phyloP scores from a whole-genome alignment of 805 yeast species.

The Wickerhamiella azyma region DNA sequence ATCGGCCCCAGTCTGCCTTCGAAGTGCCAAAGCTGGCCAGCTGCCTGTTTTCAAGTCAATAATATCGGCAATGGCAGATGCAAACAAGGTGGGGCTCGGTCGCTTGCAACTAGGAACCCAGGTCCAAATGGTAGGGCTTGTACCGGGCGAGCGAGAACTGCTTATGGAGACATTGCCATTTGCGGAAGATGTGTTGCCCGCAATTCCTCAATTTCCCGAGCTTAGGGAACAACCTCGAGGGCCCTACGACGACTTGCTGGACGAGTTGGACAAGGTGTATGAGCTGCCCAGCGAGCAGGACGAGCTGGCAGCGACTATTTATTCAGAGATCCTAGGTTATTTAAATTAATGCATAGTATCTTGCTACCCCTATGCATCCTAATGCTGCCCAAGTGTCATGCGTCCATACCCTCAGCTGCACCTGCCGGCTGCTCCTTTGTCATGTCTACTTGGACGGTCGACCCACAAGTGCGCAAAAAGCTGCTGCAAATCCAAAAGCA shows the following conservation, averaged over 20 bases:
- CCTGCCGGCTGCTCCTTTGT: neutral
- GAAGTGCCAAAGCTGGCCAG: too few species aligned
- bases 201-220: neutral
- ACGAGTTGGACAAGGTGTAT: neutral
- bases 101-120: neutral
- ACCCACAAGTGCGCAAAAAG: slow-evolving; percentile 76
- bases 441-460: slow-evolving; percentile 65
- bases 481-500: slow-evolving; percentile 54
- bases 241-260: neutral
- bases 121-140: neutral
- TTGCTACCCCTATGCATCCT: too few species aligned
- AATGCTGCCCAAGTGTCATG: too few species aligned
- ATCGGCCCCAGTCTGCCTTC: too few species aligned
- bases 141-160: neutral
- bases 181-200: neutral
- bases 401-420: too few species aligned
- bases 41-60: neutral
- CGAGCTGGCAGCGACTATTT: too few species aligned
- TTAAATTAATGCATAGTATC: too few species aligned
- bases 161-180: neutral
- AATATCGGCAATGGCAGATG: neutral
- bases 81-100: neutral
- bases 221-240: neutral
- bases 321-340: too few species aligned
- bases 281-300: too few species aligned